Conservation (phyloP, 1,284 basidiomycete species). For the Ustilago bromivora region DNA sequence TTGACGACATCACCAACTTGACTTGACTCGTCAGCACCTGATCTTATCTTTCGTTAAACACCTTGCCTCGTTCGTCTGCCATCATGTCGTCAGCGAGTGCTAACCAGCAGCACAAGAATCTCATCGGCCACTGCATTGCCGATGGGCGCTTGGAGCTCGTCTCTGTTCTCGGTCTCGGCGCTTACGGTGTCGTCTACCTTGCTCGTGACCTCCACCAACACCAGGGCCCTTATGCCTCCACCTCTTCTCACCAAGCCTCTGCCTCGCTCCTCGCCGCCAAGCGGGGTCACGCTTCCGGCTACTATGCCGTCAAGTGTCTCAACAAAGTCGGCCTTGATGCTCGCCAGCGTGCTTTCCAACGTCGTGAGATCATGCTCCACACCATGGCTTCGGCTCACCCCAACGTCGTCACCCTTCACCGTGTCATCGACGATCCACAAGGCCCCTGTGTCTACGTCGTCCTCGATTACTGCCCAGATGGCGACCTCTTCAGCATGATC, state of each 20-base stretch:
- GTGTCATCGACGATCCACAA: constrained; percentile 79
- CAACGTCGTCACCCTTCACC: constrained; percentile 90
- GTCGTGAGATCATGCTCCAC: constrained; percentile 78
- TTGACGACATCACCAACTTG: not conserved
- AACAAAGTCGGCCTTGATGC: constrained; percentile 74
- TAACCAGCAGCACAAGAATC: constrained; percentile 64
- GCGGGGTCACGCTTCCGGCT: constrained; percentile 69
- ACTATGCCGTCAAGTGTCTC: constrained; percentile 87
- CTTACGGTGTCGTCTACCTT: constrained; percentile 94
- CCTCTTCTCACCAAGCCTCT: constrained; percentile 41
- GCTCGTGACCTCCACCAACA: constrained; percentile 64
- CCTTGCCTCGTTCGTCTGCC: constrained; percentile 14
- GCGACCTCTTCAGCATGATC: constrained; percentile 88
- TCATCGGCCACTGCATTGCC: constrained; percentile 71
- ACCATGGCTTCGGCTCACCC: constrained; percentile 78
- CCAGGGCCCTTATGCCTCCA: constrained; percentile 51
- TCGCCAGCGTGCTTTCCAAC: constrained; percentile 84
- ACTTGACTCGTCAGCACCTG: not conserved
- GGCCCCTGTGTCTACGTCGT: constrained; percentile 75
- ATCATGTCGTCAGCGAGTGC: constrained; percentile 45
- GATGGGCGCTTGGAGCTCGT: constrained; percentile 80
- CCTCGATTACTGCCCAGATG: constrained; percentile 81
- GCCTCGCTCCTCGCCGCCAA: constrained; percentile 52
- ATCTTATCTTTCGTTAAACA: not conserved
- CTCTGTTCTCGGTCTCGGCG: constrained; percentile 89